Evolutionary conservation across 805 yeast species (phyloP), one percentile per base, ranked within the genome.

Genomic region (Myxozyma melibiosi): DNA sequence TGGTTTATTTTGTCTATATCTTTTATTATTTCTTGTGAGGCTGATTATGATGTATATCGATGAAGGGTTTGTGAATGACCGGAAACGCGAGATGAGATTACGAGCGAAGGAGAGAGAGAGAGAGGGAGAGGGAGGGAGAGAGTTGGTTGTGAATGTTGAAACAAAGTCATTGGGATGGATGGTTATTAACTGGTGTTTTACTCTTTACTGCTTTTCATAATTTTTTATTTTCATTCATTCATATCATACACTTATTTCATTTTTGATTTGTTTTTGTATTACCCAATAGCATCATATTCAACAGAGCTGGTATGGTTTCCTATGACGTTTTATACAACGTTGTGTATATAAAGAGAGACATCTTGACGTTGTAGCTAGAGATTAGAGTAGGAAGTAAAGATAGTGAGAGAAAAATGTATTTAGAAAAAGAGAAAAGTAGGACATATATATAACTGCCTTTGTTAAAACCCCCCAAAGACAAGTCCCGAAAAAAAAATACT

Each of bases 121-220:
- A n/a, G n/a, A n/a, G n/a, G n/a, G n/a, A n/a, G n/a, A n/a, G n/a
- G n/a, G n/a, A n/a, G n/a, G n/a, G n/a, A n/a, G n/a, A n/a, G n/a
- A n/a, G n/a, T n/a, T n/a, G 11, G 11, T 16, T 20, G 34, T 31
- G 34, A 13, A 8, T 20, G 22, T 25, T 8, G 8, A 28, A 11
- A 4, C 13, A 20, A 3, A 18, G 9, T 39, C 11, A 4, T 39
- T 39, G 42, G 42, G 42, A 39, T 8, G 42, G 42, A 39, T 39
- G 22, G 16, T 22, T n/a, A n/a, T n/a, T n/a, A n/a, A n/a, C 42
- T 39, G 42, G 42, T 39, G 42, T 39, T 39, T 37, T 37, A 13
- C 16, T 37, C 2, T 35, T n/a, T n/a, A n/a, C n/a, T n/a, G n/a
- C n/a, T n/a, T n/a, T n/a, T n/a, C n/a, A n/a, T n/a, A n/a, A 35